Evolutionary conservation across 805 yeast species (phyloP), one percentile per base, ranked within the genome.

Genomic region (Starmerella geochares): DNA sequence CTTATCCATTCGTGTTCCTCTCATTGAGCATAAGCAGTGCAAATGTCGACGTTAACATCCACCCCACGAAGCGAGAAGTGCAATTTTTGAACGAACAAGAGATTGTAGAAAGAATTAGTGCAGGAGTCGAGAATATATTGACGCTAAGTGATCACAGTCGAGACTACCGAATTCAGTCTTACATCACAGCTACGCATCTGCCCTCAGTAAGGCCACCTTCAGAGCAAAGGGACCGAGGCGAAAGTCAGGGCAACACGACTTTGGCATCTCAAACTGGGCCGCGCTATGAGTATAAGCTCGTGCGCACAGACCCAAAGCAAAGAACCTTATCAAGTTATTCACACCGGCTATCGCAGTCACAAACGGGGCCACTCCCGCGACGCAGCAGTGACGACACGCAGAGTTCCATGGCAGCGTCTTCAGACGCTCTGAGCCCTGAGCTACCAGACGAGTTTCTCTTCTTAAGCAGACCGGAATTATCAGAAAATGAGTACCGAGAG

Each of bases 51-150:
- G 97, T 92, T 14, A 92, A 92, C 62, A 81, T 92, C 13, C 98
- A 92, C 62, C 98, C 98, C 0, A 90, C 97, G 0, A 92, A 92
- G 58, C 74, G 90, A 51, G 96, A 90, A 59, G 96, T 92, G 2
- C 65, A 94, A 38, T 87, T 92, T 62, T 67, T 92, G 31, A 66
- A 79, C 62, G 96, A 92, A 59, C 92, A 83, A 40, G 96, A 88
- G 61, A 86, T 92, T 19, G 75, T 85, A 10, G 86, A 80, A 35
- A 58, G 61, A 31, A 71, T 88, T 2, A 71, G 81, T 28, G 63
- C 65, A 0, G 58, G 64, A 4, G 61, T 87, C 1, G 80, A 78
- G 49, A 67, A 64, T 3, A 62, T 68, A 2, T 68, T 92, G 25
- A 67, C 77, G 1, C 68, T 69, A 3, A 71, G 78, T 6, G 95